Evolutionary conservation across 2,329 filamentous ascomycete genomes (phyloP), one percentile per base, ranked within the genome.

Genomic region (Fonsecaea pedrosoi): DNA sequence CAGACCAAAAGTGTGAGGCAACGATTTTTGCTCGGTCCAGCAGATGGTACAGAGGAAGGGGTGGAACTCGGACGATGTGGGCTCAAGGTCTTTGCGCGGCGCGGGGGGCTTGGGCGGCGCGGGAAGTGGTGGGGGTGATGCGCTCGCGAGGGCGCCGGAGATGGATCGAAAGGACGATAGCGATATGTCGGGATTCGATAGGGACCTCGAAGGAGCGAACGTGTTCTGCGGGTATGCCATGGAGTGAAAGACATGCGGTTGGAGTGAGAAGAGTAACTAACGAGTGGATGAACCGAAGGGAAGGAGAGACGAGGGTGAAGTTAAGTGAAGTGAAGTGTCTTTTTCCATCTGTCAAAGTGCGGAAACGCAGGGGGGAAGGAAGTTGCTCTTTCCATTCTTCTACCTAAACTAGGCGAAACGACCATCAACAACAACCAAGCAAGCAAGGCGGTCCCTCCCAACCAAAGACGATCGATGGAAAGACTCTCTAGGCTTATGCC

Each of bases 11-110:
- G 55, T 63, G 48, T 69, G 65, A 4, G 62, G 67, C 5, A 69
- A 69, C 6, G 64, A 58, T 3, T 65, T 48, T 13, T 65, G 66
- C 38, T 69, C 64, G 9, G 40, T 57, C 68, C 71, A 69, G 48
- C 64, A 72, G 38, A 71, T 55, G 12, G 71, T 71, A 45, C 71
- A 72, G 9, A 60, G 63, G 57, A 68, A 72, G 12, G 56, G 40
- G 57, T 68, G 60, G 38, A 30, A 35, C 12, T 58, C 25, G 15
- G 38, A 3, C 3, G 25, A 37, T 13, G 25, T 7, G 10, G 50
- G 15, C 18, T 64, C 45, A 13, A n/a, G 35, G 15, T 53, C 13
- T 18, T 40, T 12, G 12, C 30, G 37, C 34, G 53, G 25, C 25
- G 2, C 25, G 25, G 25, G 25, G 25, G 2, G 18, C n/a, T 57